Evolutionary conservation across 352 stramenopile genomes (phyloP).

Genomic region (Pythium chondricola): DNA sequence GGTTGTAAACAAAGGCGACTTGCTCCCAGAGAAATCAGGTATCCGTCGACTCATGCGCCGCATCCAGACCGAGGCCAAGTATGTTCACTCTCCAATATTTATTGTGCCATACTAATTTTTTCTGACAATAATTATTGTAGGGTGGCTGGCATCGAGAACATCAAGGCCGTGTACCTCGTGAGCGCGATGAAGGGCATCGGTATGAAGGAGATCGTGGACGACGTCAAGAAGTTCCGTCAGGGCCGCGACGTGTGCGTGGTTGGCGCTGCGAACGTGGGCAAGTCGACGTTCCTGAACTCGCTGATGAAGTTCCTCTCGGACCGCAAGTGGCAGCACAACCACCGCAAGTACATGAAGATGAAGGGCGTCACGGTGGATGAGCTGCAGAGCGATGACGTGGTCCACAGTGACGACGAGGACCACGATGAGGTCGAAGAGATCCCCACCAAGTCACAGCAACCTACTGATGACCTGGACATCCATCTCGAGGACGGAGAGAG

Average conservation of each 20-base stretch:
- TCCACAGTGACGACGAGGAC: slow-evolving; percentile 27
- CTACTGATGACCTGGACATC: slow-evolving; percentile 23
- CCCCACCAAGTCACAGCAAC: slow-evolving; percentile 6
- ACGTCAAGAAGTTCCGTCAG: slow-evolving; percentile 71
- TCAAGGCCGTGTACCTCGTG: slow-evolving; percentile 74
- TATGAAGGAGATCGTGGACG: slow-evolving; percentile 82
- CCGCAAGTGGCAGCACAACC: slow-evolving; percentile 82
- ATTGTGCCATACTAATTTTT: neutral
- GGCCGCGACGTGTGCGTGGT: slow-evolving; percentile 88
- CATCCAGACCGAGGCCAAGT: slow-evolving; percentile 75
- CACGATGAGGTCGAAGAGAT: slow-evolving; percentile 12
- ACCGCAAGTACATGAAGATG: slow-evolving; percentile 84
- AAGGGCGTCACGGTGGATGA: slow-evolving; percentile 47
- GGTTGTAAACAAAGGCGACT: slow-evolving; percentile 88
- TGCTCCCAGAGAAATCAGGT: slow-evolving; percentile 82
- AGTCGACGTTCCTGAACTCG: slow-evolving; percentile 91
- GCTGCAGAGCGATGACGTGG: slow-evolving; percentile 24
- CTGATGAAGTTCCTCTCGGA: slow-evolving; percentile 79
- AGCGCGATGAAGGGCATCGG: slow-evolving; percentile 83
- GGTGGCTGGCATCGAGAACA: slow-evolving; percentile 67
- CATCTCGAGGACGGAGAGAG: slow-evolving; percentile 54
- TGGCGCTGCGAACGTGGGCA: slow-evolving; percentile 89
- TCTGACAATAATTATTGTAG: slow-evolving; percentile 3
- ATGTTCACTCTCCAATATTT: slow-evolving; percentile 1
- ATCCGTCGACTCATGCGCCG: slow-evolving; percentile 73